Conservation (phyloP, 345 rosid species). For the Eucalyptus leucophloia region DNA sequence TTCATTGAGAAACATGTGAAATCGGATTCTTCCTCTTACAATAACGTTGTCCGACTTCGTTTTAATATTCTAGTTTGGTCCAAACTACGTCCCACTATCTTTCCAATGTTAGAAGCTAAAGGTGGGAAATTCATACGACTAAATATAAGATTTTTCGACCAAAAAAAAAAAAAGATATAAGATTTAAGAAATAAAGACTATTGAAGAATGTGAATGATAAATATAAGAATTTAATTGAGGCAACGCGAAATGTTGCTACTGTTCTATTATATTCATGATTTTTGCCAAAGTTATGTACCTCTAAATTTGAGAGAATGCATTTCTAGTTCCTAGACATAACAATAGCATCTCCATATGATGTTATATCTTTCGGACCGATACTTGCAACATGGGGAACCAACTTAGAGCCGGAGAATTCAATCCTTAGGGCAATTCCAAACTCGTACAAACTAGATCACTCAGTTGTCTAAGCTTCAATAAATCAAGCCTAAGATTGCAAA, state of each 20-base stretch:
- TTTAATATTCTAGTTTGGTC: background rate
- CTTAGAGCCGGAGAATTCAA: background rate
- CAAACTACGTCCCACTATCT: background rate
- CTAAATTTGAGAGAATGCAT: background rate
- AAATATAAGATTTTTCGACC: too few relatives aligned
- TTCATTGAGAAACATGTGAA: background rate
- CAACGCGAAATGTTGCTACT: rapidly evolving
- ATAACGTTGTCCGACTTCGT: background rate
- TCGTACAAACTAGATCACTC: background rate
- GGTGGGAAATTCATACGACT: background rate
- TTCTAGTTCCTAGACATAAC: background rate
- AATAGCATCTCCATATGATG: background rate
- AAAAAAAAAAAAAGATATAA: too few relatives aligned
- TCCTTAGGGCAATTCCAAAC: background rate
- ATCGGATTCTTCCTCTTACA: background rate
- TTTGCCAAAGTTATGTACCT: background rate
- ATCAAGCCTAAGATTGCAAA: background rate
- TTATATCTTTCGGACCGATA: rapidly evolving
- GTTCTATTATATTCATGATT: background rate
- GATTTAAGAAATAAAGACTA: too few relatives aligned
- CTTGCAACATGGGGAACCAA: background rate
- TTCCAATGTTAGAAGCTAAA: background rate
- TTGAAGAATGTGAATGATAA: too few relatives aligned
- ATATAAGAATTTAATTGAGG: rapidly evolving
- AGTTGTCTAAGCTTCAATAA: background rate